Percentiles rank a stretch among this genome's conserved stretches.
Conservation (phyloP, 2,329 filamentous ascomycete genomes). For the Colletotrichum chlorophyti region DNA sequence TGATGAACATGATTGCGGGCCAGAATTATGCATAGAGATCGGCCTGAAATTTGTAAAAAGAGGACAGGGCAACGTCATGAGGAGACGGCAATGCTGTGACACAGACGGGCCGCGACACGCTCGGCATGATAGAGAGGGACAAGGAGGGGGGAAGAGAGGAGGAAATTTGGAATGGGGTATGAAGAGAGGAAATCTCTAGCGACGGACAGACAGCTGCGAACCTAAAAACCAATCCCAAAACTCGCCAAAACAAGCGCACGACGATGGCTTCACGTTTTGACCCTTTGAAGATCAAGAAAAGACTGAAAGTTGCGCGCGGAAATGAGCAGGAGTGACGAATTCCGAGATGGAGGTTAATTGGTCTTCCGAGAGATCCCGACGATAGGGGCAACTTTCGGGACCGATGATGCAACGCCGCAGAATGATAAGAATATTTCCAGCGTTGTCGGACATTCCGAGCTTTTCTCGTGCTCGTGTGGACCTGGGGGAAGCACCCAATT, state of each 20-base stretch:
- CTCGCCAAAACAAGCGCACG: slow-evolving; percentile 13
- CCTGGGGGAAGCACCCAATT: background rate
- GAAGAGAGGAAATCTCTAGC: background rate
- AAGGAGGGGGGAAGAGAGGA: background rate
- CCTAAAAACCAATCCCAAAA: slow-evolving; percentile 11
- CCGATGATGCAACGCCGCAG: background rate
- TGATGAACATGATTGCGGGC: slow-evolving; percentile 2
- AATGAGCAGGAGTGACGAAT: slow-evolving; percentile 6
- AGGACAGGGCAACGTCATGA: slow-evolving; percentile 14
- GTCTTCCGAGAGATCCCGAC: slow-evolving; percentile 12
- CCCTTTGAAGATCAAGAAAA: background rate
- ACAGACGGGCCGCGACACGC: slow-evolving; percentile 9
- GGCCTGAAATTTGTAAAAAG: slow-evolving; percentile 5
- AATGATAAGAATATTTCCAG: slow-evolving; percentile 10
- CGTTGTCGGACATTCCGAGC: slow-evolving; percentile 5
- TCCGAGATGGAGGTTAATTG: slow-evolving; percentile 1
- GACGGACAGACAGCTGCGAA: background rate
- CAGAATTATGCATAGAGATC: slow-evolving; percentile 13
- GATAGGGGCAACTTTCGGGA: slow-evolving; percentile 11
- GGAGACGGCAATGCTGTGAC: slow-evolving; percentile 1
- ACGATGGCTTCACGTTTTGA: slow-evolving; percentile 27
- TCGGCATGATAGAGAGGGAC: slow-evolving; percentile 9
- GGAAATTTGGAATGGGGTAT: background rate
- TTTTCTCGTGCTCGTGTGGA: slow-evolving; percentile 13
- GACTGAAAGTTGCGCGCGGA: background rate